Evolutionary conservation across 768 basidiomycete species (phyloP).

Genomic region (Mycena filopes): DNA sequence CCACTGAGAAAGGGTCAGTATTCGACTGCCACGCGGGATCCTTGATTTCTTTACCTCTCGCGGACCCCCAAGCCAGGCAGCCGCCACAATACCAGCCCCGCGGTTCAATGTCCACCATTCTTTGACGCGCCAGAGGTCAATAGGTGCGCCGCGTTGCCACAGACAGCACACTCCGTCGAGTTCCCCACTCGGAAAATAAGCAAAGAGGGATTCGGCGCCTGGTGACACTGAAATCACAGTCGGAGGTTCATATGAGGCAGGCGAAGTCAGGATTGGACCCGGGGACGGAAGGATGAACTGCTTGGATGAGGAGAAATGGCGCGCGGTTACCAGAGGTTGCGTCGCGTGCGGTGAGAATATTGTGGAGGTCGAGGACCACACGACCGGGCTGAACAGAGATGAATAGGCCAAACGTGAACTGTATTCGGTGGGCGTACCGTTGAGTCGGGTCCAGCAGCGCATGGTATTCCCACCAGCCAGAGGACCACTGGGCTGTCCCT

Average conservation of each 20-base stretch:
- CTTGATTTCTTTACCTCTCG: conserved; percentile 62
- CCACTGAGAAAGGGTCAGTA: conserved; percentile 58
- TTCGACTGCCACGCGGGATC: neutral
- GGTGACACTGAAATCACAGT: conserved; percentile 70
- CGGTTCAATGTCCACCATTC: conserved; percentile 65
- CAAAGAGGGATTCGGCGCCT: conserved; percentile 73
- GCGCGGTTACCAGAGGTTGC: conserved; percentile 67
- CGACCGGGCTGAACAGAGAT: conserved; percentile 62
- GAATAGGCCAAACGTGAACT: conserved; percentile 10
- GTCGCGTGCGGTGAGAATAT: conserved; percentile 77
- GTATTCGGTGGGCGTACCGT: conserved; percentile 50
- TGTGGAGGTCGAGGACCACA: conserved; percentile 76
- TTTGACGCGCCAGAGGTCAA: conserved; percentile 70
- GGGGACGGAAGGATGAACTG: conserved; percentile 71
- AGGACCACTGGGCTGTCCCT: conserved; percentile 59
- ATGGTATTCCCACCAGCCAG: conserved; percentile 81
- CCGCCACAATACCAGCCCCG: conserved; percentile 68
- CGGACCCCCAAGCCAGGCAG: conserved; percentile 67
- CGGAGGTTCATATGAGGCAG: conserved; percentile 67
- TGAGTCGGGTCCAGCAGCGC: conserved; percentile 67
- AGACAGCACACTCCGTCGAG: conserved; percentile 68
- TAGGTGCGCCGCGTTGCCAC: conserved; percentile 68
- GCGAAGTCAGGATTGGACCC: conserved; percentile 54
- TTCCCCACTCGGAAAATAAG: conserved; percentile 72
- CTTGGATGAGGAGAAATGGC: conserved; percentile 76